Evolutionary conservation across 2,329 filamentous ascomycete genomes (phyloP).

Genomic region (Fusarium succisae): DNA sequence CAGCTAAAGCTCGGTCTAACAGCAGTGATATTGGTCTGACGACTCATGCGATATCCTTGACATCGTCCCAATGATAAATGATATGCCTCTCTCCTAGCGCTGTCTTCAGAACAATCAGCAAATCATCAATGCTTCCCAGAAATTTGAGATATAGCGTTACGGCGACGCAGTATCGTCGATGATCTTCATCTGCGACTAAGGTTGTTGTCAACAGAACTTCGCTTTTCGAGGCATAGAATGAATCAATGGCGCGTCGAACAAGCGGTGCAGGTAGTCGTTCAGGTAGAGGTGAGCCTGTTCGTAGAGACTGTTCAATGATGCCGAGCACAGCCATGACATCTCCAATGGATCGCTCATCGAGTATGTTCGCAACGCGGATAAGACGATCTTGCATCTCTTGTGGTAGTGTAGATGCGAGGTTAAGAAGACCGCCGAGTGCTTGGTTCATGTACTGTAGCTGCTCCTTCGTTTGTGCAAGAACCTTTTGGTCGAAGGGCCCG

Average conservation of each 20-base stretch:
- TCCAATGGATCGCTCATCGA: conserved; percentile 56
- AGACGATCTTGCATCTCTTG: conserved; percentile 53
- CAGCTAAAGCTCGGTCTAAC: background rate
- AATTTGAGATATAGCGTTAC: conserved; percentile 56
- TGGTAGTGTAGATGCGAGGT: conserved; percentile 50
- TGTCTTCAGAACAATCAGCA: conserved; percentile 55
- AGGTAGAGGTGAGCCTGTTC: conserved; percentile 58
- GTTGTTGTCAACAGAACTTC: conserved; percentile 45
- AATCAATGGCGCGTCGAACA: conserved; percentile 48
- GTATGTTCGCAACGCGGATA: conserved; percentile 49
- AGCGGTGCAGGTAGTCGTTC: conserved; percentile 59
- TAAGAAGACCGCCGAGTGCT: conserved; percentile 44
- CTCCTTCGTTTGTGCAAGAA: conserved; percentile 43
- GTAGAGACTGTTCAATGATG: conserved; percentile 57
- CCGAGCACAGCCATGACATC: conserved; percentile 61
- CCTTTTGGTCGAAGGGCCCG: conserved; percentile 45
- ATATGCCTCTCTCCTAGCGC: conserved; percentile 54
- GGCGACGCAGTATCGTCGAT: conserved; percentile 58
- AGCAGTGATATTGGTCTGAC: background rate
- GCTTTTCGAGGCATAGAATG: conserved; percentile 30
- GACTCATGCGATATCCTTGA: background rate
- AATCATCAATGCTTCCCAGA: conserved; percentile 53
- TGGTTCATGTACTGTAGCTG: conserved; percentile 49
- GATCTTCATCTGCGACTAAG: conserved; percentile 52
- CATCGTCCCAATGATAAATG: conserved; percentile 43